These are phyloP conservation scores for Pseudopithomyces maydicus DNA, from an alignment of 2,329 filamentous ascomycete species.

Conservation along the genomic window DNA sequence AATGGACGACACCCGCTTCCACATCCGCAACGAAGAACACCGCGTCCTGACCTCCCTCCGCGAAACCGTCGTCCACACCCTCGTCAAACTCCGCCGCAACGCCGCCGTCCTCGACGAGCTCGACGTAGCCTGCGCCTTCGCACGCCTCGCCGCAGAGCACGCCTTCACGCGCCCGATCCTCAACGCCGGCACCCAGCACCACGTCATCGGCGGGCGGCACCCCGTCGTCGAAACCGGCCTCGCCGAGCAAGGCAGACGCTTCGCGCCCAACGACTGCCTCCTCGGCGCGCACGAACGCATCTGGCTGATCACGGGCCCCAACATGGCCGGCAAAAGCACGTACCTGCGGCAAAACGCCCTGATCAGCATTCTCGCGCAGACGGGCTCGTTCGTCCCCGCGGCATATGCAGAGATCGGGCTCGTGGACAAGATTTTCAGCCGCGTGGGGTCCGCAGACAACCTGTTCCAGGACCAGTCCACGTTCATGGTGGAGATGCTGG, in stretches of 20 bases:
- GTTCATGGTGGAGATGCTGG: conserved; percentile 99
- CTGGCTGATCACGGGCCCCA: conserved; percentile 77
- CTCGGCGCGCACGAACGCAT: conserved; percentile 77
- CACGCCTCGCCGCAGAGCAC: conserved; percentile 76
- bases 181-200: conserved; percentile 66
- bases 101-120: conserved; percentile 91
- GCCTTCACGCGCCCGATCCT: conserved; percentile 75
- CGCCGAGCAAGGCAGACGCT: conserved; percentile 76
- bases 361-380: conserved; percentile 90
- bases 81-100: conserved; percentile 86
- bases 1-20: conserved; percentile 77
- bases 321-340: conserved; percentile 98
- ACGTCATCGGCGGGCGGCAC: conserved; percentile 85
- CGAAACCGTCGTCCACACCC: conserved; percentile 75
- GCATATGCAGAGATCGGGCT: conserved; percentile 83
- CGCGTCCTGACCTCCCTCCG: conserved; percentile 77
- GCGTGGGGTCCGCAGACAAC: conserved; percentile 86
- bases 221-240: conserved; percentile 89
- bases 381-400: conserved; percentile 90
- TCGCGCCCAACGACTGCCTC: conserved; percentile 84
- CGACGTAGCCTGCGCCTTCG: conserved; percentile 87
- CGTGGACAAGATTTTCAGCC: conserved; percentile 94
- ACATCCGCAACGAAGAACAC: conserved; percentile 84
- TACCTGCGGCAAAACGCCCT: conserved; percentile 95
- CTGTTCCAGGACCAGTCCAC: conserved; percentile 94